Conservation (phyloP, 2,329 filamentous ascomycete genomes). For the Ampelomyces quisqualis region DNA sequence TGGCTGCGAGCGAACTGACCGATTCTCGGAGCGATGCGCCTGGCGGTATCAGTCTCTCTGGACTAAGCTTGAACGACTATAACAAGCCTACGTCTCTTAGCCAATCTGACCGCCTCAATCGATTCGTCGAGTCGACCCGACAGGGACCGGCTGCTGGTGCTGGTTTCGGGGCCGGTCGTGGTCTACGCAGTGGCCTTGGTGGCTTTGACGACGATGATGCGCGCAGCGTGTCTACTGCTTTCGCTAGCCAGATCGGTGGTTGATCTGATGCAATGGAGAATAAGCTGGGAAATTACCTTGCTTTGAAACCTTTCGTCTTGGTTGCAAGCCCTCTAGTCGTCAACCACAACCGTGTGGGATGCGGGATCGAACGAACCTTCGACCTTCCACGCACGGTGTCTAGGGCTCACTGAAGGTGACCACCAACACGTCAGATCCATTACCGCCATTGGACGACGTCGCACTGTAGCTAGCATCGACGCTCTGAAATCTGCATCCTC, state of each 20-base stretch:
- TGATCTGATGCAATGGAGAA: constrained; percentile 58
- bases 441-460: constrained; percentile 2
- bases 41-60: constrained; percentile 84
- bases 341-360: not conserved
- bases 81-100: constrained; percentile 72
- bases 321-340: constrained; percentile 4
- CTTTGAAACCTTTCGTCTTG: constrained; percentile 4
- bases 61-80: constrained; percentile 71
- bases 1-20: constrained; percentile 86
- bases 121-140: constrained; percentile 85
- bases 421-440: constrained; percentile 4
- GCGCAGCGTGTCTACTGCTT: constrained; percentile 93
- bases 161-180: constrained; percentile 48
- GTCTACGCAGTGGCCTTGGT: constrained; percentile 44
- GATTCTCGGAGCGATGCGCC: constrained; percentile 76
- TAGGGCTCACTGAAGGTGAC: not conserved
- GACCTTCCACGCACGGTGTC: not conserved
- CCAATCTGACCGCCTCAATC: constrained; percentile 87
- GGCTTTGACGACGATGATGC: constrained; percentile 80
- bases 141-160: constrained; percentile 54
- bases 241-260: constrained; percentile 91
- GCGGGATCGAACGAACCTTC: not conserved
- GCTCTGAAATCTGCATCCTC: not conserved
- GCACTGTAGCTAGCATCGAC: constrained; percentile 1
- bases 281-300: constrained; percentile 1